Conservation (phyloP, 345 rosid species). For the Gossypium arboreum region DNA sequence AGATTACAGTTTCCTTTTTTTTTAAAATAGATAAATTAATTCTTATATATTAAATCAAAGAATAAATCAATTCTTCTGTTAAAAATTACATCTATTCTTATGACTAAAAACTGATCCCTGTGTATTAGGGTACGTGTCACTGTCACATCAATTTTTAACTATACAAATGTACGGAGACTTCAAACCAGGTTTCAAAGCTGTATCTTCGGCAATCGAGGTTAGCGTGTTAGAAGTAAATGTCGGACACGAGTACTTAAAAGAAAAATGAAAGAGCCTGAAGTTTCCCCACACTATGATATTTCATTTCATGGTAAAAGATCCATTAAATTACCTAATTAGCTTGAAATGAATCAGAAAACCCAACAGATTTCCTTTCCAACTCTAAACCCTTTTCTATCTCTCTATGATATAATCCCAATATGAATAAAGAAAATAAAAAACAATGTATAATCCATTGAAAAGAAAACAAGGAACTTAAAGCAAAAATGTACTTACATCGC, state of each 20-base stretch:
- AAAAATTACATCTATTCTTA: too few species aligned
- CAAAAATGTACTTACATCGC: constrained; percentile 47
- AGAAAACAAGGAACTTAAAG: background rate
- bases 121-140: too few species aligned
- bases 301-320: background rate
- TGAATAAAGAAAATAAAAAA: background rate
- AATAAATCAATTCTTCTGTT: fast-evolving
- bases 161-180: background rate
- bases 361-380: background rate
- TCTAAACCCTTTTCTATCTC: background rate
- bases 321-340: background rate
- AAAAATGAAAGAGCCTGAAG: background rate
- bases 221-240: background rate
- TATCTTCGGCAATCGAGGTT: background rate
- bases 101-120: too few species aligned
- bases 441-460: background rate
- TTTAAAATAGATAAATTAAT: too few species aligned
- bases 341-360: background rate
- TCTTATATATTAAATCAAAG: too few species aligned
- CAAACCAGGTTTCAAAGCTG: background rate
- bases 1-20: too few species aligned
- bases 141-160: too few species aligned
- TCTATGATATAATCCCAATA: background rate
- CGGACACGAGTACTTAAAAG: background rate
- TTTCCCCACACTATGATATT: too few species aligned